These are phyloP conservation scores for Hippophae tibetana DNA, from an alignment of 306 rosid species.

Conservation along the genomic window DNA sequence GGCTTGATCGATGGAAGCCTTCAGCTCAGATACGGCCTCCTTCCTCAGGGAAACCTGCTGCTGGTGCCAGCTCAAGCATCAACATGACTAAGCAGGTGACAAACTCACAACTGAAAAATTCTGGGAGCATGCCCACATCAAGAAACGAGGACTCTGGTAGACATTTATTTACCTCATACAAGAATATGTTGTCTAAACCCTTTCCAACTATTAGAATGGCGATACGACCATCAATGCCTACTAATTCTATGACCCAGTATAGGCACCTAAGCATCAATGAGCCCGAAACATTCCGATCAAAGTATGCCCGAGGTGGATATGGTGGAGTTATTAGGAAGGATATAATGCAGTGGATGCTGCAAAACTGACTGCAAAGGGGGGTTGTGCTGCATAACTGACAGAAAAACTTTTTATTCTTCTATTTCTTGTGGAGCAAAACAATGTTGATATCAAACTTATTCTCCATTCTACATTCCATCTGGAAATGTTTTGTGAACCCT, in stretches of 20 bases:
- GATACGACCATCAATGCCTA: conserved; percentile 45
- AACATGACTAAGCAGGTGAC: conserved; percentile 25
- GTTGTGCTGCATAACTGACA: conserved; percentile 33
- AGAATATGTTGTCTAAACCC: conserved; percentile 29
- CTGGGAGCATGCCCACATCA: conserved; percentile 24
- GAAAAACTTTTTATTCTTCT: not conserved
- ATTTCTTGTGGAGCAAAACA: not conserved
- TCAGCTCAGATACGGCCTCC: conserved; percentile 69
- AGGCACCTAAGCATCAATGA: conserved; percentile 34
- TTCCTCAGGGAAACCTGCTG: conserved; percentile 11
- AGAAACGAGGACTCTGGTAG: conserved; percentile 44
- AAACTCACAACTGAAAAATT: conserved; percentile 32
- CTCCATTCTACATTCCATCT: too few species aligned
- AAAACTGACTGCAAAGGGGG: conserved; percentile 16
- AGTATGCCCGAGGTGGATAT: conserved; percentile 25
- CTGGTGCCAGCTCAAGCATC: conserved; percentile 21
- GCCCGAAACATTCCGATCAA: conserved; percentile 23
- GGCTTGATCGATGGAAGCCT: conserved; percentile 74
- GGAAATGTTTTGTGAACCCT: too few species aligned
- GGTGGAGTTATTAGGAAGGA: conserved; percentile 57
- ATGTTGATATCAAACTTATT: too few species aligned
- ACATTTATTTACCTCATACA: conserved; percentile 45
- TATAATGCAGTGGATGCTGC: conserved; percentile 70
- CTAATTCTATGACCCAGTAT: conserved; percentile 43
- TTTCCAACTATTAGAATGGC: conserved; percentile 17